phyloP scores from a whole-genome alignment of 2,329 filamentous ascomycete genomes.

The Fusarium duplospermum region DNA sequence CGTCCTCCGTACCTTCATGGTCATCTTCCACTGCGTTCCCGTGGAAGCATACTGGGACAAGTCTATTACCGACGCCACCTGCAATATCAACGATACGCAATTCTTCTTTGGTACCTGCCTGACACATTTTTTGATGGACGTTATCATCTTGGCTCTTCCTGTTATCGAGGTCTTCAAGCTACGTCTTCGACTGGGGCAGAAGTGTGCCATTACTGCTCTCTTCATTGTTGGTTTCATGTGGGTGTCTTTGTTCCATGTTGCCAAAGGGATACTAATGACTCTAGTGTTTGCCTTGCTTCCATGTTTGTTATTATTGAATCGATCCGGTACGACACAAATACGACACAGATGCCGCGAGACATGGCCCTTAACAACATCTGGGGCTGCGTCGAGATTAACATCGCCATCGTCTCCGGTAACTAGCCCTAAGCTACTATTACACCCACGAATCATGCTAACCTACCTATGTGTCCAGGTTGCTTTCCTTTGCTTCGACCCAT shows the following conservation, averaged over 20 bases:
- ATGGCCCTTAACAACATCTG: constrained; percentile 31
- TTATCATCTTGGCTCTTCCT: constrained; percentile 47
- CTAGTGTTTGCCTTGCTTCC: constrained; percentile 36
- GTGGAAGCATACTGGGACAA: constrained; percentile 50
- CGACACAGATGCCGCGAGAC: constrained; percentile 38
- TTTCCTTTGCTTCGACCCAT: constrained; percentile 40
- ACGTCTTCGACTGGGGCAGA: constrained; percentile 43
- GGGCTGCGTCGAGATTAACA: constrained; percentile 38
- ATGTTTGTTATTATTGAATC: constrained; percentile 30
- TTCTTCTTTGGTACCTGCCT: constrained; percentile 50
- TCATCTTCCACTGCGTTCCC: constrained; percentile 50
- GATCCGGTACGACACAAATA: constrained; percentile 25
- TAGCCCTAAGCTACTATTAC: no score
- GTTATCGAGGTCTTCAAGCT: constrained; percentile 48
- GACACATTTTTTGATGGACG: constrained; percentile 48
- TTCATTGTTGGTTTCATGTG: constrained; percentile 47
- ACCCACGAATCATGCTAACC: neutral
- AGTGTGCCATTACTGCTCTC: constrained; percentile 43
- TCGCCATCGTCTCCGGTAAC: constrained; percentile 38
- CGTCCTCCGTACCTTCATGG: constrained; percentile 46
- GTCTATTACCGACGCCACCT: constrained; percentile 41
- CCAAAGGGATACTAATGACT: neutral
- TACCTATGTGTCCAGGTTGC: constrained; percentile 15
- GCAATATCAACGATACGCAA: constrained; percentile 47
- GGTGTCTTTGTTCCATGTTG: neutral